Conservation (phyloP, 2,329 filamentous ascomycete species). For the Penicillium sp. region DNA sequence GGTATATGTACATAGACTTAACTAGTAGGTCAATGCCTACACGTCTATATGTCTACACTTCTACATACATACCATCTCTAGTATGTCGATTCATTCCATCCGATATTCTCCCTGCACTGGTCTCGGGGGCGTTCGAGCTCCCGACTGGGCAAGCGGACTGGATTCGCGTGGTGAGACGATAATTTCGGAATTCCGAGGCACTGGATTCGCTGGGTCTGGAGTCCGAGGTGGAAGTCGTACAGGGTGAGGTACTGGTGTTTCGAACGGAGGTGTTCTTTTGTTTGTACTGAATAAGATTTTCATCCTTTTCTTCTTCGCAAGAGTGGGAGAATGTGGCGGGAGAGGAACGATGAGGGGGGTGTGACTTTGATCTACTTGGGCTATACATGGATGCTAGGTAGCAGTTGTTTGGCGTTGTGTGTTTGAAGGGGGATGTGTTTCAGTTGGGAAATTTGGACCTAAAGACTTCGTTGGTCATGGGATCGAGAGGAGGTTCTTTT, state of each 20-base stretch:
- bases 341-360: not conserved
- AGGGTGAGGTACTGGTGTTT: constrained; percentile 5
- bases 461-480: not conserved
- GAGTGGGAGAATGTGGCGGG: no score
- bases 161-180: constrained; percentile 11
- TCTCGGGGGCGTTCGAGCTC: constrained; percentile 3
- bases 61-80: no score
- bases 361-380: not conserved
- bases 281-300: not conserved
- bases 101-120: not conserved
- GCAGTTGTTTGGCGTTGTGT: not conserved
- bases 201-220: constrained; percentile 14
- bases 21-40: no score
- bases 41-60: no score
- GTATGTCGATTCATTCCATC: not conserved
- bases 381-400: not conserved
- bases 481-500: not conserved
- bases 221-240: constrained; percentile 10
- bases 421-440: constrained; percentile 2
- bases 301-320: not conserved
- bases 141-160: constrained; percentile 5
- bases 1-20: no score
- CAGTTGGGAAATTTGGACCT: constrained; percentile 5
- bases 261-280: not conserved
- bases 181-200: constrained; percentile 16